phyloP scores from a whole-genome alignment of 495 filamentous ascomycete species.

The Acidomyces sp. region DNA sequence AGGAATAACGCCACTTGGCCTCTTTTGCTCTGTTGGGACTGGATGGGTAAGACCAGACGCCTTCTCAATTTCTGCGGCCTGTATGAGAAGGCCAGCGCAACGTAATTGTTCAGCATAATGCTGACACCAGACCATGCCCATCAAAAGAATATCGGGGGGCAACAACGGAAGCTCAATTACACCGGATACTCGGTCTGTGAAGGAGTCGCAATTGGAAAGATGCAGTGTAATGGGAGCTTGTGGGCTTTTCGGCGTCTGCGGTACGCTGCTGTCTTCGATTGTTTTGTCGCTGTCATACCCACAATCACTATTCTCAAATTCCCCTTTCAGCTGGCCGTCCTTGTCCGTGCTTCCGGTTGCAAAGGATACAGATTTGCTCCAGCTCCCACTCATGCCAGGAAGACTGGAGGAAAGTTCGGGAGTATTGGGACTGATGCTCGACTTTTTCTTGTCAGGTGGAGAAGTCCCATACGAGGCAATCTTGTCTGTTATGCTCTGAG shows the following conservation, averaged over 20 bases:
- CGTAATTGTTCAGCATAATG: conserved; percentile 14
- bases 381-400: conserved; percentile 8
- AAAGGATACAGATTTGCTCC: conserved; percentile 18
- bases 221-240: not conserved
- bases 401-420: conserved; percentile 11
- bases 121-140: conserved; percentile 1
- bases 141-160: conserved; percentile 2
- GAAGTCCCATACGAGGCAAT: conserved; percentile 16
- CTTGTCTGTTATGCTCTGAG: conserved; percentile 17
- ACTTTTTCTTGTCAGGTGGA: conserved; percentile 13
- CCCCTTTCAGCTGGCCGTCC: conserved; percentile 2
- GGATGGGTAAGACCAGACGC: not conserved
- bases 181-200: conserved; percentile 5
- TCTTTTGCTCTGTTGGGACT: not conserved
- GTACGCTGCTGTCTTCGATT: conserved; percentile 13
- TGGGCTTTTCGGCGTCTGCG: conserved; percentile 11
- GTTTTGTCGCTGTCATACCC: conserved; percentile 18
- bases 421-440: conserved; percentile 6
- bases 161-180: not conserved
- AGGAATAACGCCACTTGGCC: not conserved
- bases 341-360: conserved; percentile 4
- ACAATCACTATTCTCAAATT: conserved; percentile 4
- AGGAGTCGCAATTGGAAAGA: conserved; percentile 2
- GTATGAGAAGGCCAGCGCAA: conserved; percentile 4
- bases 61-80: conserved; percentile 18